These are phyloP conservation scores for Orbilia quercus DNA, from an alignment of 2,329 filamentous ascomycete genomes.

Conservation along the genomic window DNA sequence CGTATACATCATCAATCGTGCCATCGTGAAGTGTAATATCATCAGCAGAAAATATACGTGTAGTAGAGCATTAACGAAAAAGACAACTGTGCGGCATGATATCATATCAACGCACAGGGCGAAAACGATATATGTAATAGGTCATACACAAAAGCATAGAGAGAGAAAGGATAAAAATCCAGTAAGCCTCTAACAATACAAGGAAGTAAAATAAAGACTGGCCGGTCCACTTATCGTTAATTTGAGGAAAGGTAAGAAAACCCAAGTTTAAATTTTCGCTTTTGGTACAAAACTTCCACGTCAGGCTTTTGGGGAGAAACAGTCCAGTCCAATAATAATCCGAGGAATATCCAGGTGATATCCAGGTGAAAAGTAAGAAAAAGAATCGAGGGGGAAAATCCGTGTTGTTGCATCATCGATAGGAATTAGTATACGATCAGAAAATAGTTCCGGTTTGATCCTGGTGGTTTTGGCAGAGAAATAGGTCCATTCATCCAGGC, in stretches of 20 bases:
- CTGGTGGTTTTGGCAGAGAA: slow-evolving; percentile 15
- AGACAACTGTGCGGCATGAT: not conserved
- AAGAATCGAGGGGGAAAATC: not conserved
- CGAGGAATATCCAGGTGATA: slow-evolving; percentile 9
- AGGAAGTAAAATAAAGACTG: not conserved
- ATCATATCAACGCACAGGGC: not conserved
- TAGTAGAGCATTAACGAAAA: not conserved
- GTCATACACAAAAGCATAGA: not conserved
- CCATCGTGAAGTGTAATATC: not conserved
- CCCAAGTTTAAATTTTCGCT: not conserved
- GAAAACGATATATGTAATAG: not conserved
- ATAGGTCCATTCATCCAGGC: slow-evolving; percentile 26
- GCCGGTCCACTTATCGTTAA: not conserved
- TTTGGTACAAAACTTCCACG: slow-evolving; percentile 22
- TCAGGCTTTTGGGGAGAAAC: slow-evolving; percentile 21
- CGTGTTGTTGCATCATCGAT: slow-evolving; percentile 11
- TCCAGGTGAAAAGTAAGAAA: not conserved
- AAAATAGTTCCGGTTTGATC: slow-evolving; percentile 16
- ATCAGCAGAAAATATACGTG: not conserved
- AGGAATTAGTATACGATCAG: slow-evolving; percentile 2
- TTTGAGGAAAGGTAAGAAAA: not conserved
- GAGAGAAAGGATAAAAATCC: no score
- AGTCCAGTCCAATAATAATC: slow-evolving; percentile 6
- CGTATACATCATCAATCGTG: not conserved
- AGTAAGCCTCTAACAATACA: not conserved